Evolutionary conservation across 108 stramenopile genomes (phyloP), one percentile per base, ranked within the genome.

Genomic region (Hondaea fermentalgiana): DNA sequence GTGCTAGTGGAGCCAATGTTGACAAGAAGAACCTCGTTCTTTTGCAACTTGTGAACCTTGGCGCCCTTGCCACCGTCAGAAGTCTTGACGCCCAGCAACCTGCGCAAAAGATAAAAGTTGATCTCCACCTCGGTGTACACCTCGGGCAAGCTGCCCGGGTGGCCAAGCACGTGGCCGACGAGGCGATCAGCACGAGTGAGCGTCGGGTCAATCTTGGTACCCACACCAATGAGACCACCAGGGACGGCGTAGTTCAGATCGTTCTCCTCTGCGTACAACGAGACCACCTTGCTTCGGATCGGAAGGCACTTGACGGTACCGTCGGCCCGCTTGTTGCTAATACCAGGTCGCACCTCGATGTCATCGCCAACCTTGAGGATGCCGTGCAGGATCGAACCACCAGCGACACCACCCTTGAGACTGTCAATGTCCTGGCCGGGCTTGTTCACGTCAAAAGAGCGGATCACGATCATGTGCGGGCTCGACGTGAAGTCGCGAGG

Each of bases 401-500:
- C 99, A 17, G 99, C 99, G 76, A 99, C 99, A 43, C 99, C 99
- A 12, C 99, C 99, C 53, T 94, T 69, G 76, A 99, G 90, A 87
- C 96, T 91, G 60, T 93, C 94, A 17, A 98, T 98, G 90, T 98
- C 97, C 92, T 99, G 97, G 60, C 99, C 99, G 44, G 99, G 99
- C 91, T 98, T 98, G 93, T 99, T 99, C 90, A 99, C 98, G 90
- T 99, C 99, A 91, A 99, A 99, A 42, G 96, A 97, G 69, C 99
- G 97, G 91, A 99, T 99, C 88, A 99, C 98, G 93, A 99, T 99
- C 87, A 99, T 91, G 42, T 98, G 93, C 0, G 99, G 98, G 16
- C 92, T 94, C 59, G 93, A 93, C 16, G 96, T 96, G 90, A 99
- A 99, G 93, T 99, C 97, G 19, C 99, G 90, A 43, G 93, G 90